Evolutionary conservation across 202 grass and related monocot genomes (phyloP), one percentile per base, ranked within the genome.

Genomic region (Panicum virgatum): DNA sequence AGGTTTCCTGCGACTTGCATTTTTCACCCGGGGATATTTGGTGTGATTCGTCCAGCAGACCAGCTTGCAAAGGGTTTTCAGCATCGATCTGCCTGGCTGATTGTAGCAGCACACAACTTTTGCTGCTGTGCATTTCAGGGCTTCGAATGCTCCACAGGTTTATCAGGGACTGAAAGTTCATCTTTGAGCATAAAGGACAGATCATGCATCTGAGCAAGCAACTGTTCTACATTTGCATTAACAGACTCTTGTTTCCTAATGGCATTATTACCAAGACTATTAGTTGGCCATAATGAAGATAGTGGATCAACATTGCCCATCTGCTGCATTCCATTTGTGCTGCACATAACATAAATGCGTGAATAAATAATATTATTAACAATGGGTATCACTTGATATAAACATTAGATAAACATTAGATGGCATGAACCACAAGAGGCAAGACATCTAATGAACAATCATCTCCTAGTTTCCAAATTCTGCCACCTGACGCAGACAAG

Each of bases 131-230:
- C 54, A 62, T 34, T 77, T 90, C 57, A 90, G 50, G 78, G 56
- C 78, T 83, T 86, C 0, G 52, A 78, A 47, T 79, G 61, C 39
- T 57, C 72, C 27, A 74, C 70, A 54, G 39, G 48, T 73, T 96
- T 92, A 64, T 88, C 83, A 51, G 93, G 96, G 69, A 96, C 20
- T 8, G 89, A 92, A 45, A 96, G 89, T 65, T 96, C 91, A 80
- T 96, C 93, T 50, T 83, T 88, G n/a, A 92, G 81, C 96, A 96
- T 92, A 85, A 99, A 99, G 7, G 96, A 94, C 29, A 99, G 83
- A 63, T 96, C 91, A 29, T 67, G 89, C 85, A 90, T 98, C 82
- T 93, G 89, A 60, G 85, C 90, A 13, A 93, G 50, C 45, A 88
- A 76, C 71, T 81, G 88, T 34, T 91, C 86, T 14, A 90, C 53